Evolutionary conservation across 257 asterid species (phyloP).

Genomic region (Forsythia viridissima): DNA sequence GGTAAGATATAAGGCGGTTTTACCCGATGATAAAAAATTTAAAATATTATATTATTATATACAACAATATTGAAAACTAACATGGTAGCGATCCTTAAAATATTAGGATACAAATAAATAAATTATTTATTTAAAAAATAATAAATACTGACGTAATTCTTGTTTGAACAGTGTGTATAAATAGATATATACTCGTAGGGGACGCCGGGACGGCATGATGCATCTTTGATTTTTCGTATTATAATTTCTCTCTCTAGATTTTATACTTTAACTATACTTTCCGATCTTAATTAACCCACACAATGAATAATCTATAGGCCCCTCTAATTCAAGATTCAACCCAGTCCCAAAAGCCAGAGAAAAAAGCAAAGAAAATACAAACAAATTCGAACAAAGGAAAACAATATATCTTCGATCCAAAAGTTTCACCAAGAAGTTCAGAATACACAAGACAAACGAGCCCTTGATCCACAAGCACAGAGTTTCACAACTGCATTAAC

Average conservation of each 20-base stretch:
- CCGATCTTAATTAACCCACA: not conserved
- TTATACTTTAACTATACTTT: not conserved
- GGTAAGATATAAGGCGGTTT: too few relatives aligned
- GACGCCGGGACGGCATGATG: slow-evolving; percentile 2
- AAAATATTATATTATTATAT: too few relatives aligned
- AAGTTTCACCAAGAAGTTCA: not conserved
- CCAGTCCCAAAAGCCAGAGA: not conserved
- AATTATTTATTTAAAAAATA: too few relatives aligned
- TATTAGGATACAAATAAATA: too few relatives aligned
- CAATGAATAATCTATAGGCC: not conserved
- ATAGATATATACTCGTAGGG: not conserved
- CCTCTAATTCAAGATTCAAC: slow-evolving; percentile 2
- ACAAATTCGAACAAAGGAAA: not conserved
- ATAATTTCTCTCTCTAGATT: not conserved
- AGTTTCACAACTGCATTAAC: not conserved
- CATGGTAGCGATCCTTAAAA: too few relatives aligned
- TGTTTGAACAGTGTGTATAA: not conserved
- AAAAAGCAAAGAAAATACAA: not conserved
- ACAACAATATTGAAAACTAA: too few relatives aligned
- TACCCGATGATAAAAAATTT: too few relatives aligned
- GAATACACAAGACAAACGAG: not conserved
- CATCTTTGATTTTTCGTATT: not conserved
- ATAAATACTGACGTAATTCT: too few relatives aligned
- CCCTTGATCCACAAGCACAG: not conserved
- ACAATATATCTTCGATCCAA: not conserved